These are phyloP conservation scores for Pseudonectria foliicola DNA, from an alignment of 2,329 filamentous ascomycete genomes.

Conservation along the genomic window DNA sequence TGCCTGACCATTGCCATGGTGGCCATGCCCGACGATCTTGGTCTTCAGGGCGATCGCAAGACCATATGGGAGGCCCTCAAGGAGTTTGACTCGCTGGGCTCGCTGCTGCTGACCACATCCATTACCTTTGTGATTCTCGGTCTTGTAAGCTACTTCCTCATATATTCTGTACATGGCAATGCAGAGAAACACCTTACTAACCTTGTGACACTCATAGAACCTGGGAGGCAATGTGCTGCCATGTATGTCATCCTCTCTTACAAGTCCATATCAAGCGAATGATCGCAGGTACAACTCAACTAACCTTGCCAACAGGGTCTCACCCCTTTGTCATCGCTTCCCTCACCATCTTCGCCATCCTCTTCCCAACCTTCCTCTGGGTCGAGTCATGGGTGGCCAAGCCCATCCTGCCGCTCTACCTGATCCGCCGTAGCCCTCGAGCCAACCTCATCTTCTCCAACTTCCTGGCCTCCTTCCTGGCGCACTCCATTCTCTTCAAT, in stretches of 20 bases:
- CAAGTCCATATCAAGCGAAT: not conserved
- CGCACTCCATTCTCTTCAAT: slow-evolving; percentile 54
- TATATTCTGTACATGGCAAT: not conserved
- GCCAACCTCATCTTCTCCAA: slow-evolving; percentile 53
- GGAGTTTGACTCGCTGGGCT: slow-evolving; percentile 51
- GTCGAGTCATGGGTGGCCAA: slow-evolving; percentile 42
- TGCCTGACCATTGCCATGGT: slow-evolving; percentile 38
- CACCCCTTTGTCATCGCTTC: slow-evolving; percentile 51
- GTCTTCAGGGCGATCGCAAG: slow-evolving; percentile 37
- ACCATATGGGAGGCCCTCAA: slow-evolving; percentile 41
- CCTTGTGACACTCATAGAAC: slow-evolving; percentile 31
- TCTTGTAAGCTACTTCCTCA: slow-evolving; percentile 34
- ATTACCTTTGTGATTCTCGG: slow-evolving; percentile 54
- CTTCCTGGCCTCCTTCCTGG: slow-evolving; percentile 41
- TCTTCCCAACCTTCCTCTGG: slow-evolving; percentile 45
- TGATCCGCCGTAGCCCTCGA: slow-evolving; percentile 44
- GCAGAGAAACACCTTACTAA: too few species aligned
- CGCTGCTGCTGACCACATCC: slow-evolving; percentile 42
- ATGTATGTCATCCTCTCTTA: slow-evolving; percentile 32
- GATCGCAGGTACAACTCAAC: too few species aligned
- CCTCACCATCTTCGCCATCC: slow-evolving; percentile 39
- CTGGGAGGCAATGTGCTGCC: slow-evolving; percentile 58
- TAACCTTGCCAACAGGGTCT: slow-evolving; percentile 37
- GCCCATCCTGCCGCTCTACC: slow-evolving; percentile 54
- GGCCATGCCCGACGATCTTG: slow-evolving; percentile 46